phyloP scores from a whole-genome alignment of 1,284 basidiomycete species.

The Tremellales sp. region DNA sequence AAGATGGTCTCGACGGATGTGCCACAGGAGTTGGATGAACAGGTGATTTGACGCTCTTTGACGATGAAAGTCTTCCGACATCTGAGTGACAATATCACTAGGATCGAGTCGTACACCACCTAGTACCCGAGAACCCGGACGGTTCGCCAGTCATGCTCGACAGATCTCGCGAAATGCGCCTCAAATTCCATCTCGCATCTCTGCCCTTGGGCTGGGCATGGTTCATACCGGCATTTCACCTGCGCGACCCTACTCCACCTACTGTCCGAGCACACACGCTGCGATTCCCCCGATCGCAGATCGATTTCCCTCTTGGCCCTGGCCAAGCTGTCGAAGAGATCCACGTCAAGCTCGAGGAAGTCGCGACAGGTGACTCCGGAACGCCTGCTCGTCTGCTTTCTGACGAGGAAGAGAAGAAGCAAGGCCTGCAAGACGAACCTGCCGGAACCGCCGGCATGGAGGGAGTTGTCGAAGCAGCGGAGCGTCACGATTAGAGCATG shows the following conservation, averaged over 20 bases:
- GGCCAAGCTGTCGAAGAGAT: conserved; percentile 64
- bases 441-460: no score
- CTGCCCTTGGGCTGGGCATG: conserved; percentile 76
- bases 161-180: conserved; percentile 65
- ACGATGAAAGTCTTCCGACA: conserved; percentile 17
- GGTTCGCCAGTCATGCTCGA: conserved; percentile 56
- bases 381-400: conserved; percentile 20
- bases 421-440: conserved; percentile 23
- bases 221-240: conserved; percentile 77
- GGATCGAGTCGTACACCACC: conserved; percentile 27
- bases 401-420: conserved; percentile 23
- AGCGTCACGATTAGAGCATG: no score
- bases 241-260: conserved; percentile 53
- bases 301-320: conserved; percentile 71
- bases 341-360: conserved; percentile 25
- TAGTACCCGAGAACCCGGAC: conserved; percentile 4
- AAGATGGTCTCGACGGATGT: conserved; percentile 54
- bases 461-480: no score
- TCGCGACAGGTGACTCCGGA: conserved; percentile 11
- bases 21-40: conserved; percentile 32
- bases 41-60: conserved; percentile 36
- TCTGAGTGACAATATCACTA: conserved; percentile 1
- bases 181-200: conserved; percentile 72
- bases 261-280: conserved; percentile 50
- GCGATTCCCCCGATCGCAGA: conserved; percentile 51